Percentiles rank a stretch among this genome's conserved stretches.
Evolutionary conservation across 2,329 filamentous ascomycete genomes (phyloP).

Genomic region (Pseudocercospora eumusae): DNA sequence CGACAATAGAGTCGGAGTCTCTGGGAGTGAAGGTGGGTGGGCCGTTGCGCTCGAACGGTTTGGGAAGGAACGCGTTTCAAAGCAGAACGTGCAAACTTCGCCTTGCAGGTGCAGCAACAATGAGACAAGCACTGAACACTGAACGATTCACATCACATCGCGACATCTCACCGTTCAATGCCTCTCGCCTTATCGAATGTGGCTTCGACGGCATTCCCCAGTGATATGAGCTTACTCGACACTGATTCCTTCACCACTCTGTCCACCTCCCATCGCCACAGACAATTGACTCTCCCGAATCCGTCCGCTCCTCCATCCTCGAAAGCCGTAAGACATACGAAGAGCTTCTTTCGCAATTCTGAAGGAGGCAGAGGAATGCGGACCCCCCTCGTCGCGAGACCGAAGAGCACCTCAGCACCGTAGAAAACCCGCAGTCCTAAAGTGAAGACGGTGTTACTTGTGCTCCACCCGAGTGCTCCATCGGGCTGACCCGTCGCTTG

Average conservation of each 20-base stretch:
- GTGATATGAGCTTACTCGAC: conserved; percentile 19
- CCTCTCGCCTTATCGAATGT: background rate
- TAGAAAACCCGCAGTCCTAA: conserved; percentile 54
- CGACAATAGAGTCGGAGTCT: background rate
- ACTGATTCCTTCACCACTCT: conserved; percentile 35
- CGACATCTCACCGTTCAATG: background rate
- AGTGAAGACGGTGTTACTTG: conserved; percentile 66
- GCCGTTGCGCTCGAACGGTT: background rate
- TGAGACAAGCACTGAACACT: background rate
- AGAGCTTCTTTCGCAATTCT: conserved; percentile 36
- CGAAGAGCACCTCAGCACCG: conserved; percentile 44
- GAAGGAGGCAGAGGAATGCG: conserved; percentile 28
- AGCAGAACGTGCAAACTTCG: background rate
- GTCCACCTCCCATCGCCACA: conserved; percentile 44
- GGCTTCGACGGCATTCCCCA: conserved; percentile 2
- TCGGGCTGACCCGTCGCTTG: conserved; percentile 50
- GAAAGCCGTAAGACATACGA: conserved; percentile 32
- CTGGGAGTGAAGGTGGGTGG: background rate
- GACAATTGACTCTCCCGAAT: conserved; percentile 35
- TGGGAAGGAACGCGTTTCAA: background rate
- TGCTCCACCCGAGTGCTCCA: conserved; percentile 69
- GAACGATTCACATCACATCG: background rate
- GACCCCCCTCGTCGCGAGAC: conserved; percentile 27
- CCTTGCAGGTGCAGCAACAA: background rate
- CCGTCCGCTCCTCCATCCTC: conserved; percentile 6